Percentiles rank a stretch among this genome's conserved stretches.
Evolutionary conservation across 768 basidiomycete genomes (phyloP).

Genomic region (Lactifluus echinatus): DNA sequence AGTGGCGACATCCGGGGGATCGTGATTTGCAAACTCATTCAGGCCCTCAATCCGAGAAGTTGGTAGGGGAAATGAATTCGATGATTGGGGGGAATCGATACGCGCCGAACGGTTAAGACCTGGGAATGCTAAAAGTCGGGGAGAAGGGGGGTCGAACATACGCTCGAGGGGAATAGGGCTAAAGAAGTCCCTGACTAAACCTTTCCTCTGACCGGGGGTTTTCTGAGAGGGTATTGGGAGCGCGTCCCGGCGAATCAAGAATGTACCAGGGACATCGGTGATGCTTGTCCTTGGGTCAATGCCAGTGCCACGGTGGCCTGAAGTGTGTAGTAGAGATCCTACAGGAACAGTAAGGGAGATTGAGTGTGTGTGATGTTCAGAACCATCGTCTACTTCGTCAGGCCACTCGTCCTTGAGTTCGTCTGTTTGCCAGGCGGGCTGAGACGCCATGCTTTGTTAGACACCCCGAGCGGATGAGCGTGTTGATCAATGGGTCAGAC

Average conservation of each 20-base stretch:
- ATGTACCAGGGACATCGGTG: conserved; percentile 50
- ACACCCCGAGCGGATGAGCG: too few relatives aligned
- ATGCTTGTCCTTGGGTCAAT: conserved; percentile 20
- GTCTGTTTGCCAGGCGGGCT: conserved; percentile 80
- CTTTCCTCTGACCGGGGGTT: conserved; percentile 57
- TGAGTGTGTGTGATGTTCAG: conserved; percentile 26
- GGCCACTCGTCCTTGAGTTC: conserved; percentile 92
- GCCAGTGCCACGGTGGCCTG: conserved; percentile 28
- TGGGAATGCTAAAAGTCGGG: conserved; percentile 32
- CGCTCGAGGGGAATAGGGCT: conserved; percentile 78
- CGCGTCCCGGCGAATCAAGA: conserved; percentile 65
- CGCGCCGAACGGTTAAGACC: conserved; percentile 20
- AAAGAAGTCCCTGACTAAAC: conserved; percentile 74
- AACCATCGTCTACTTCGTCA: conserved; percentile 44
- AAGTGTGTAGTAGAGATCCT: conserved; percentile 35
- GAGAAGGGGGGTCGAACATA: conserved; percentile 93
- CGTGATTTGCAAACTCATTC: conserved; percentile 42
- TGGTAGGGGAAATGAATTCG: conserved; percentile 20
- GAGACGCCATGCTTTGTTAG: background rate
- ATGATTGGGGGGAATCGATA: conserved; percentile 30
- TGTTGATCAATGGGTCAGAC: too few relatives aligned
- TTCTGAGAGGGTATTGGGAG: conserved; percentile 51
- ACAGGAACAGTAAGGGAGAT: conserved; percentile 38
- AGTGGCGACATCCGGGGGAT: conserved; percentile 38
- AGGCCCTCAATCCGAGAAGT: background rate